Conservation (phyloP, 345 rosid genomes). For the Euphorbia tirucalli region DNA sequence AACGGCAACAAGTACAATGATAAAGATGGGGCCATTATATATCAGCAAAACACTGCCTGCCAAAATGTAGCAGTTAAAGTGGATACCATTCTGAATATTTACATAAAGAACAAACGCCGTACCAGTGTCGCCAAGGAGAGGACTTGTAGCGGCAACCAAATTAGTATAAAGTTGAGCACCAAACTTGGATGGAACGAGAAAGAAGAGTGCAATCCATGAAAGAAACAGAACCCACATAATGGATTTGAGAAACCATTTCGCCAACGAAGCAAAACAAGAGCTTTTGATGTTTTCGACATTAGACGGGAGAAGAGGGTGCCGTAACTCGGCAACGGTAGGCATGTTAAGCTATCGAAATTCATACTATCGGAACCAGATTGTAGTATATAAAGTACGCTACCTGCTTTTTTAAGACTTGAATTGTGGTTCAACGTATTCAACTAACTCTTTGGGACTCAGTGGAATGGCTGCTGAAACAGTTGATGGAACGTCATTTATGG, state of each 20-base stretch:
- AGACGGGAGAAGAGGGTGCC: not conserved
- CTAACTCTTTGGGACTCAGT: no score
- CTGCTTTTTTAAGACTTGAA: no score
- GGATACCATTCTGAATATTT: not conserved
- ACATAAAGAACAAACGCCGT: conserved; percentile 30
- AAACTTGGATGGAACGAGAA: conserved; percentile 48
- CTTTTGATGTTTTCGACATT: conserved; percentile 12
- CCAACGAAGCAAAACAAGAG: conserved; percentile 29
- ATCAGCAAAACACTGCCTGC: conserved; percentile 64
- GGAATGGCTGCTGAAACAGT: no score
- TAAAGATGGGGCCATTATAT: conserved; percentile 60
- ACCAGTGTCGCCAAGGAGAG: conserved; percentile 41
- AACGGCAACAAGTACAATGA: conserved; percentile 48
- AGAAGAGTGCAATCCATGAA: conserved; percentile 52
- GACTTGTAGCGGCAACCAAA: conserved; percentile 31
- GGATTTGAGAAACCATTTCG: conserved; percentile 48
- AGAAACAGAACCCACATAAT: conserved; percentile 53
- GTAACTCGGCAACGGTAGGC: not conserved
- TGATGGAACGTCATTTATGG: no score
- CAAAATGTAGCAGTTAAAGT: not conserved
- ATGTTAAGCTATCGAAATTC: not conserved
- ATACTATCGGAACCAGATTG: not conserved
- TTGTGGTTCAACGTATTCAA: not conserved
- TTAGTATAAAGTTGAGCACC: conserved; percentile 22
- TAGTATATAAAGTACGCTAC: no score